Percentiles rank a stretch among this genome's conserved stretches.
phyloP scores from a whole-genome alignment of 2,329 filamentous ascomycete species.

The Scedosporium boydii region DNA sequence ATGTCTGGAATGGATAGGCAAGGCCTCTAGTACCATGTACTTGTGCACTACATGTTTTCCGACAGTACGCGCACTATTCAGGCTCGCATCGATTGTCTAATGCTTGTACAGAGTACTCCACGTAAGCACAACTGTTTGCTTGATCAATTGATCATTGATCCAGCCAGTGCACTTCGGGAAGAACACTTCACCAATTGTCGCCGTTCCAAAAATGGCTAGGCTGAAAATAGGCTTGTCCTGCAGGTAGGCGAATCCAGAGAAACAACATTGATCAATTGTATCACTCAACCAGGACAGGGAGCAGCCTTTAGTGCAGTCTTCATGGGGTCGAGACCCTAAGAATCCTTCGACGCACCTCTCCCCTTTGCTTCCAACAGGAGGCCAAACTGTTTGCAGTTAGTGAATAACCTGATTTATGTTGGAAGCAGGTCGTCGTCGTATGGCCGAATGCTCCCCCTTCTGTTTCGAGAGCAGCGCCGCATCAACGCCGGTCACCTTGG shows the following conservation, averaged over 20 bases:
- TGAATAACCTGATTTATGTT: background rate
- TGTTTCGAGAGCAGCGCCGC: background rate
- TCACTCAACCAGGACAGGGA: no score
- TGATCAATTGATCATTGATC: no score
- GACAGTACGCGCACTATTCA: background rate
- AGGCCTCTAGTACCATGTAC: no score
- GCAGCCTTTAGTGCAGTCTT: no score
- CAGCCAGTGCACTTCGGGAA: background rate
- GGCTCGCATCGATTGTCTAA: background rate
- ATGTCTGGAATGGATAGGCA: background rate
- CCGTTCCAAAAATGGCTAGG: background rate
- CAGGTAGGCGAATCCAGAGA: background rate
- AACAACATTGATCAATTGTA: background rate
- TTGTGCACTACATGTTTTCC: background rate
- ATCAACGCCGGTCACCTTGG: background rate
- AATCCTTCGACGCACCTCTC: no score
- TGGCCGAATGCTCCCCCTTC: slow-evolving; percentile 1
- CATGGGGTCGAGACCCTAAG: no score
- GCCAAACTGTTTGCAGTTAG: background rate
- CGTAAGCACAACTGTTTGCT: no score
- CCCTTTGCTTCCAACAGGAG: background rate
- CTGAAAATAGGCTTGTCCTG: background rate
- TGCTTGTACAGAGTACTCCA: background rate
- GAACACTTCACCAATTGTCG: background rate
- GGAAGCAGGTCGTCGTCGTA: background rate